Evolutionary conservation across 176 grass and related monocot species (phyloP).

Genomic region (Eleusine indica): DNA sequence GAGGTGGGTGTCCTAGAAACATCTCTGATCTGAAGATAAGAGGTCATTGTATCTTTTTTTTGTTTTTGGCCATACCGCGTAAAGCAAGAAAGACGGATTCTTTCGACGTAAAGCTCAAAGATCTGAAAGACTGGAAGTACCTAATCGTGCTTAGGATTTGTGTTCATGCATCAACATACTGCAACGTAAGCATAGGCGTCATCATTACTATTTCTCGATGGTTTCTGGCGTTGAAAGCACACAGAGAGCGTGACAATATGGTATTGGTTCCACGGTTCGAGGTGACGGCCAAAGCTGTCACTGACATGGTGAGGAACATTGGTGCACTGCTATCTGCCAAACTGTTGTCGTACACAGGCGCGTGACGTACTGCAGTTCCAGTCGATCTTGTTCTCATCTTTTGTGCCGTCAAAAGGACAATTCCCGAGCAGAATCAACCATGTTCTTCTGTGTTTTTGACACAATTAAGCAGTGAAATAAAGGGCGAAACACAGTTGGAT

Average conservation of each 20-base stretch:
- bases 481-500: too few relatives aligned
- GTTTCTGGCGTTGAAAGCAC: too few relatives aligned
- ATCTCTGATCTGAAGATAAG: neutral
- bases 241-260: too few relatives aligned
- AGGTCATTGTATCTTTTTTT: neutral
- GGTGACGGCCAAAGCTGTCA: neutral
- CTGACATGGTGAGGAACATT: neutral
- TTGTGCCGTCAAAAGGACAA: too few relatives aligned
- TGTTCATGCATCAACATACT: neutral
- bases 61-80: neutral
- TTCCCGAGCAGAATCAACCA: too few relatives aligned
- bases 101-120: neutral
- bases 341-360: neutral
- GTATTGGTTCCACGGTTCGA: neutral
- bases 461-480: too few relatives aligned
- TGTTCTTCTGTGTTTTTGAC: too few relatives aligned
- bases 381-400: neutral
- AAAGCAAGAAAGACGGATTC: slow-evolving; percentile 22
- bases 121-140: neutral
- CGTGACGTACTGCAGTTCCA: too few relatives aligned
- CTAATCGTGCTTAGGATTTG: neutral
- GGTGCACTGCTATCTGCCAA: neutral
- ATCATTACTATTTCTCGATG: too few relatives aligned
- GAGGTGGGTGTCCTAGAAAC: neutral
- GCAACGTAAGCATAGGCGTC: neutral